A percentile compares a stretch with the other conserved stretches of the same genome.
phyloP scores from a whole-genome alignment of 345 rosid species.

The Eucalyptus regnans region DNA sequence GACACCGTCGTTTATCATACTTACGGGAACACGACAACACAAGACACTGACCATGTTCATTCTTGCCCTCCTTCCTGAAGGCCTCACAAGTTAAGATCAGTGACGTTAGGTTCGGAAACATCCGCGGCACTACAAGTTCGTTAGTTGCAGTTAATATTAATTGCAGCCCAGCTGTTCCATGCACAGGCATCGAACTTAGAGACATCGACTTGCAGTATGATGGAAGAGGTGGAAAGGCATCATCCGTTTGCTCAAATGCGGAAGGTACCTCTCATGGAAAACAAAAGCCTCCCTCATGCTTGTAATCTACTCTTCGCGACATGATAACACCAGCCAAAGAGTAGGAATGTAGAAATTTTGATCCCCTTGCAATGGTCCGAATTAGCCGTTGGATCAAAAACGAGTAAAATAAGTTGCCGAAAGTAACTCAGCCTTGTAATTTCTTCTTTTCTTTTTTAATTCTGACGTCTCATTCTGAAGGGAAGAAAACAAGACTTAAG shows the following conservation, averaged over 20 bases:
- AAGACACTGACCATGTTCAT: not conserved
- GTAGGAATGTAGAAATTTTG: not conserved
- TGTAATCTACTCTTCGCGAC: not conserved
- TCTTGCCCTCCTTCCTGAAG: not conserved
- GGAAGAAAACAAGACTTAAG: not conserved
- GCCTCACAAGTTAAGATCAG: not conserved
- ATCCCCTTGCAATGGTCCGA: not conserved
- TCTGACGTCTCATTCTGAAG: not conserved
- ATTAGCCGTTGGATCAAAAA: not conserved
- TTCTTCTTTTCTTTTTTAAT: not conserved
- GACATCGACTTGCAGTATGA: not conserved
- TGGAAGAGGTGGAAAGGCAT: not conserved
- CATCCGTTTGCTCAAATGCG: constrained; percentile 3
- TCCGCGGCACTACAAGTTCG: not conserved
- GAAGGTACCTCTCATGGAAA: not conserved
- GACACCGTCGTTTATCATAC: not conserved
- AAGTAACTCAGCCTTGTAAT: not conserved
- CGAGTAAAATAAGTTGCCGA: not conserved
- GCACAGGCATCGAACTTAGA: not conserved
- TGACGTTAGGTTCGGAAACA: not conserved
- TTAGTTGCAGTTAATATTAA: not conserved
- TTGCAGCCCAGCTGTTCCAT: constrained; percentile 6
- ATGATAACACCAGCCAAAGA: not conserved
- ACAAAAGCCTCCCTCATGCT: constrained; percentile 4
- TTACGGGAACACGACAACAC: not conserved